Conservation (phyloP, 2,329 filamentous ascomycete genomes). For the Cercospora janseana region DNA sequence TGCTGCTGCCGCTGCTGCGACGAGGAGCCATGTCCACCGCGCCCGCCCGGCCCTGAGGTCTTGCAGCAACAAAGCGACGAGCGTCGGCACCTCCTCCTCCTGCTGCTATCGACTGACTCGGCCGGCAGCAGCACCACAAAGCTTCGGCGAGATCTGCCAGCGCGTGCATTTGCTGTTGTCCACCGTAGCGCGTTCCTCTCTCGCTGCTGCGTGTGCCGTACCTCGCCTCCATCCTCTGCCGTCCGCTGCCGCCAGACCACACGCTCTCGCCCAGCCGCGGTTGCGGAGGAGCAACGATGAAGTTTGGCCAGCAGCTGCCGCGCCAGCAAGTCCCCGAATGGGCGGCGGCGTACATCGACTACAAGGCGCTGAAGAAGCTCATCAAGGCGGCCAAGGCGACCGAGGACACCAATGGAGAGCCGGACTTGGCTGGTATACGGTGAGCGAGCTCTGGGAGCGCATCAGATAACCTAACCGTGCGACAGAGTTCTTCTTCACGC, state of each 20-base stretch:
- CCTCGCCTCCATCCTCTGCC: background rate
- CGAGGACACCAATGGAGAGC: constrained; percentile 60
- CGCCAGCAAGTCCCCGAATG: constrained; percentile 85
- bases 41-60: constrained; percentile 1
- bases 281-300: constrained; percentile 21
- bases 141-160: background rate
- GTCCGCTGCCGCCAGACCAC: constrained; percentile 6
- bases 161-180: constrained; percentile 3
- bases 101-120: background rate
- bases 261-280: background rate
- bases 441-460: constrained; percentile 24
- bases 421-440: constrained; percentile 83
- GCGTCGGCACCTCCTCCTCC: background rate
- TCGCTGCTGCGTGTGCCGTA: background rate
- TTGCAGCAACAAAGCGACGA: background rate
- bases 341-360: constrained; percentile 81
- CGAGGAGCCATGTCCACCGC: too few relatives aligned
- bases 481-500: constrained; percentile 90
- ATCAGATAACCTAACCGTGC: constrained; percentile 29
- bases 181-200: background rate
- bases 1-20: too few relatives aligned
- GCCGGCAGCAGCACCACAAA: background rate
- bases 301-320: constrained; percentile 59
- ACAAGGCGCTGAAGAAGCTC: constrained; percentile 90
- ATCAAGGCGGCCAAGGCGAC: constrained; percentile 73